Evolutionary conservation across 2,329 filamentous ascomycete species (phyloP), one percentile per base, ranked within the genome.

Genomic region (Hirsutella minnesotensis): DNA sequence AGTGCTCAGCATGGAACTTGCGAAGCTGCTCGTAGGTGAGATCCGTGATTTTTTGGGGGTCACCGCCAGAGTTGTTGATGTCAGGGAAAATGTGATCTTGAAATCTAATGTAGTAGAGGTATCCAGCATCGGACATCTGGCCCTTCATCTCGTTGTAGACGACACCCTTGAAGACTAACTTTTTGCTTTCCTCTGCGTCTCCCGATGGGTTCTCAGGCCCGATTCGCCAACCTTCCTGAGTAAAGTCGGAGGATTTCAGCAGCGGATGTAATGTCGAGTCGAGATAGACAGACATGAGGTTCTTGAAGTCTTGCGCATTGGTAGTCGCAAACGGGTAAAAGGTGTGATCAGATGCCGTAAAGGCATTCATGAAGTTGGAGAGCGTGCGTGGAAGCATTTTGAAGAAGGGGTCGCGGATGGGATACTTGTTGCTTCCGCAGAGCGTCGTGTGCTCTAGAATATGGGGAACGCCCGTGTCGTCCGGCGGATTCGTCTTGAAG

Each of bases 111-210:
- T 95, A 96, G 68, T 86, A 98, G 1, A 96, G 70, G 56, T 98
- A 98, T 51, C 87, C 87, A 7, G 90, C 88, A 61, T 98, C 92
- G 2, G 92, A 96, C 81, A 96, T 94, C 58, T 95, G 89, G 0
- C 92, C 92, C 66, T 98, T 98, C 92, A 98, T 98, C 67, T 98
- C 92, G 56, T 98, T 98, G 67, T 96, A 96, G 1, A 96, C 90
- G 1, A 96, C 92, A 21, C 90, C 90, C 67, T 96, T 96, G 72
- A 96, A 96, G 1, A 95, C 86, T 34, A 94, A 66, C 49, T 78
- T 79, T 59, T 79, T 77, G 56, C 79, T 75, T 44, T 79, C 72
- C 54, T 59, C 68, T 9, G 61, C 58, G 47, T 61, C 71, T 1
- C 81, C 74, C 40, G 76, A 69, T 1, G 82, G 86, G 58, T 96